A percentile compares a stretch with the other conserved stretches of the same genome.
Conservation (phyloP, 192 early-diverging fungal species). For the Coemansia sp. region DNA sequence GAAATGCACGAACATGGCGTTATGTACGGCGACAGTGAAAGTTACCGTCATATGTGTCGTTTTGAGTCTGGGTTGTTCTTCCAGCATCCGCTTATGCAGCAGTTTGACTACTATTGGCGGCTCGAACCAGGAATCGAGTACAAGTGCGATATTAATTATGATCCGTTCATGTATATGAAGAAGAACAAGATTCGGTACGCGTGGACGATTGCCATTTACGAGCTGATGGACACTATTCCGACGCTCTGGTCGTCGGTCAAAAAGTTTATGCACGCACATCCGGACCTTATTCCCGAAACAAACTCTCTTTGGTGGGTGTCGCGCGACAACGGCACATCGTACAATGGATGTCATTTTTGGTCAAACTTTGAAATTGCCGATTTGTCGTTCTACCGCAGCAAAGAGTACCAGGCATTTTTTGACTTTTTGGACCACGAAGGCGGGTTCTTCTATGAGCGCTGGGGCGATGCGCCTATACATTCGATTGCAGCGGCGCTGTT, state of each 20-base stretch:
- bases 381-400: slow-evolving; percentile 65
- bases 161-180: slow-evolving; percentile 55
- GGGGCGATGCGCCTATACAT: slow-evolving; percentile 67
- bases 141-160: slow-evolving; percentile 54
- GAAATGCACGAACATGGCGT: slow-evolving; percentile 57
- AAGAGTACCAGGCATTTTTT: slow-evolving; percentile 64
- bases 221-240: slow-evolving; percentile 48
- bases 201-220: slow-evolving; percentile 47
- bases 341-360: slow-evolving; percentile 78
- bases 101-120: slow-evolving; percentile 56
- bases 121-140: slow-evolving; percentile 53
- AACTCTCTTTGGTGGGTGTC: slow-evolving; percentile 39
- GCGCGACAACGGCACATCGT: slow-evolving; percentile 41
- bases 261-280: slow-evolving; percentile 48
- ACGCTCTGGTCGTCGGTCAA: slow-evolving; percentile 53
- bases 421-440: slow-evolving; percentile 72
- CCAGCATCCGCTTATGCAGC: slow-evolving; percentile 43
- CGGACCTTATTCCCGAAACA: slow-evolving; percentile 21
- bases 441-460: slow-evolving; percentile 87
- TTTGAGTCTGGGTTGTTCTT: slow-evolving; percentile 50
- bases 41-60: slow-evolving; percentile 52
- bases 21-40: slow-evolving; percentile 44
- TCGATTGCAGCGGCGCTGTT: slow-evolving; percentile 64
- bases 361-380: slow-evolving; percentile 88
- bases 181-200: slow-evolving; percentile 42